phyloP scores from a whole-genome alignment of 139 green algal genomes.

The Closterium sp. region DNA sequence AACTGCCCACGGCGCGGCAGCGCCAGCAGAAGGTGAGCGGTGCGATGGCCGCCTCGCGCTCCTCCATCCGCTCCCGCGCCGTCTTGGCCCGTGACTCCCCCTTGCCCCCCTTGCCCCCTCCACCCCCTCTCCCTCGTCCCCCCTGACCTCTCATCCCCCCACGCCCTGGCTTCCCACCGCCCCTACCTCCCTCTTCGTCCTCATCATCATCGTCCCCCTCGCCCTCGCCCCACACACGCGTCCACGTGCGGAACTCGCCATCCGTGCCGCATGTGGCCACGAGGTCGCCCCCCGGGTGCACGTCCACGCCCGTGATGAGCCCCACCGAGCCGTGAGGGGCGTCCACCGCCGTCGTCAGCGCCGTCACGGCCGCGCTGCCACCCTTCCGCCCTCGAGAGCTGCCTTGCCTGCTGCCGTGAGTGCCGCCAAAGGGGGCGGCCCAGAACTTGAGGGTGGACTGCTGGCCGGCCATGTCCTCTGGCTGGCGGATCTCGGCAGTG shows the following conservation, averaged over 20 bases:
- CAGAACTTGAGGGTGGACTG: conserved; percentile 44
- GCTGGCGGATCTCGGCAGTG: conserved; percentile 18
- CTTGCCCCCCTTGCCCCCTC: neutral
- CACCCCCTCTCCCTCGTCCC: neutral
- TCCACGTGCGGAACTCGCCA: conserved; percentile 47
- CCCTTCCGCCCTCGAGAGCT: neutral
- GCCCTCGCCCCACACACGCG: neutral
- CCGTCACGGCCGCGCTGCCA: neutral
- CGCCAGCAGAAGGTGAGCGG: conserved; percentile 43
- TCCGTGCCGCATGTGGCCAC: conserved; percentile 53
- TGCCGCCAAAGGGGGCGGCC: neutral
- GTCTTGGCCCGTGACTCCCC: neutral
- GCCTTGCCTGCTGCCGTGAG: neutral
- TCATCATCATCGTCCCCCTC: neutral
- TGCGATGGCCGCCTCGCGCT: conserved; percentile 57
- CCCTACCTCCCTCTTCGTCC: neutral
- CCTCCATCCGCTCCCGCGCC: conserved; percentile 11
- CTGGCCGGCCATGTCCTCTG: conserved; percentile 32
- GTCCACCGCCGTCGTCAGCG: conserved; percentile 39
- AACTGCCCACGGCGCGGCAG: conserved; percentile 56
- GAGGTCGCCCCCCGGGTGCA: conserved; percentile 33
- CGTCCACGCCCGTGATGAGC: conserved; percentile 1
- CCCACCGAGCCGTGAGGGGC: conserved; percentile 29
- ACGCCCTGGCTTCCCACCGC: neutral
- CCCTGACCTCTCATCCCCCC: neutral